phyloP scores from a whole-genome alignment of 208 protist genomes.

The Trypanosoma platydactyli region DNA sequence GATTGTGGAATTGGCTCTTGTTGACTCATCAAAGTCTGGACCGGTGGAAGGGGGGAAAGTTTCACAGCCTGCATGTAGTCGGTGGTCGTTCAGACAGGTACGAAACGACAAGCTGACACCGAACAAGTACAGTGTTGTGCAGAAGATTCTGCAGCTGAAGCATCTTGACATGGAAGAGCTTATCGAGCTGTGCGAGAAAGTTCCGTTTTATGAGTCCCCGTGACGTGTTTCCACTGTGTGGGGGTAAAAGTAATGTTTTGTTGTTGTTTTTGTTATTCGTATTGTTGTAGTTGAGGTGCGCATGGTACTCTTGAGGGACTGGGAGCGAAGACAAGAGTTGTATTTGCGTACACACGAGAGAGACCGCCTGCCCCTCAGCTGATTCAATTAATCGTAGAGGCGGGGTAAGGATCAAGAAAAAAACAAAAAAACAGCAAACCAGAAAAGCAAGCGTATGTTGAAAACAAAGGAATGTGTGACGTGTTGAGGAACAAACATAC shows the following conservation, averaged over 20 bases:
- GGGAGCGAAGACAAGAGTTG: no score
- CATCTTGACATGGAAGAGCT: conserved; percentile 76
- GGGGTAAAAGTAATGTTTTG: not conserved
- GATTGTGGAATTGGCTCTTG: conserved; percentile 55
- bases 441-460: no score
- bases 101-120: conserved; percentile 73
- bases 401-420: no score
- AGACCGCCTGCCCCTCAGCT: no score
- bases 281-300: no score
- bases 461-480: no score
- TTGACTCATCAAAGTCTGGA: not conserved
- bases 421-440: no score
- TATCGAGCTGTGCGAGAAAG: conserved; percentile 30
- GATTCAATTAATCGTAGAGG: no score
- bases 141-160: conserved; percentile 66
- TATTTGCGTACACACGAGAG: no score
- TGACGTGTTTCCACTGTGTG: not conserved
- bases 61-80: conserved; percentile 24
- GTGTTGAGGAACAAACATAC: no score
- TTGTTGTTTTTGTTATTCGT: not conserved
- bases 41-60: conserved; percentile 3
- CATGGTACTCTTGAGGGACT: no score
- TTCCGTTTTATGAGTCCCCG: conserved; percentile 17
- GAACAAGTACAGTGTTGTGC: conserved; percentile 71
- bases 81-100: conserved; percentile 63